Evolutionary conservation across 495 filamentous ascomycete genomes (phyloP).

Genomic region (Cairneyella variabilis): DNA sequence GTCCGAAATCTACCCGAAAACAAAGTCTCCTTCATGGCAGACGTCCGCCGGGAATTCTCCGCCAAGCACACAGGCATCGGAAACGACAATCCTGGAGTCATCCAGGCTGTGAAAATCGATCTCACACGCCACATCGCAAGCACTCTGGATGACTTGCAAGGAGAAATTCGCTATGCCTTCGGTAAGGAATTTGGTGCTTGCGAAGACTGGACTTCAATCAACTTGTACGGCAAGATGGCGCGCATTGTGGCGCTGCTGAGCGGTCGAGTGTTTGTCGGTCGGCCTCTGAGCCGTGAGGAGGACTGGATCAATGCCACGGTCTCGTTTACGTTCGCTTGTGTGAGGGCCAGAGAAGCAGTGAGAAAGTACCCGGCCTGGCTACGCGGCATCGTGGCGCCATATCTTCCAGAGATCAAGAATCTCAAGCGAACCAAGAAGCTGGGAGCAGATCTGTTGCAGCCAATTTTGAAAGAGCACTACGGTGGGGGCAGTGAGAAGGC

Average conservation of each 20-base stretch:
- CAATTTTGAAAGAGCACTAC: slow-evolving; percentile 1
- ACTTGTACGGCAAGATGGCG: slow-evolving; percentile 35
- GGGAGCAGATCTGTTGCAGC: slow-evolving; percentile 12
- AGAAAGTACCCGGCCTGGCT: slow-evolving; percentile 28
- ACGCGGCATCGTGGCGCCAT: slow-evolving; percentile 29
- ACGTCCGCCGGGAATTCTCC: not conserved
- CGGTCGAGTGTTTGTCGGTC: slow-evolving; percentile 55
- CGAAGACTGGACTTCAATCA: slow-evolving; percentile 34
- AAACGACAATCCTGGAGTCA: not conserved
- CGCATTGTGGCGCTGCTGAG: slow-evolving; percentile 54
- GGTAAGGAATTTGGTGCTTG: slow-evolving; percentile 21
- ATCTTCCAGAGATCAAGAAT: slow-evolving; percentile 26
- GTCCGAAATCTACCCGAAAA: slow-evolving; percentile 16
- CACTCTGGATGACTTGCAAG: slow-evolving; percentile 16
- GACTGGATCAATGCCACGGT: slow-evolving; percentile 56
- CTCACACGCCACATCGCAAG: slow-evolving; percentile 11
- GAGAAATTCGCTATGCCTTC: slow-evolving; percentile 22
- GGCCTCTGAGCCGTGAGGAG: slow-evolving; percentile 45
- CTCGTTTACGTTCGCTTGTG: slow-evolving; percentile 51
- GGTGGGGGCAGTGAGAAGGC: not conserved
- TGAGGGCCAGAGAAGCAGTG: slow-evolving; percentile 30
- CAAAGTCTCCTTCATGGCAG: slow-evolving; percentile 14
- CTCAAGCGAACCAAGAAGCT: slow-evolving; percentile 2
- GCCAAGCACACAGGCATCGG: slow-evolving; percentile 10
- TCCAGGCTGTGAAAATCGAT: slow-evolving; percentile 7